These are phyloP conservation scores for Saccharum officinarum DNA, from an alignment of 176 grass and related monocot genomes.

Conservation along the genomic window DNA sequence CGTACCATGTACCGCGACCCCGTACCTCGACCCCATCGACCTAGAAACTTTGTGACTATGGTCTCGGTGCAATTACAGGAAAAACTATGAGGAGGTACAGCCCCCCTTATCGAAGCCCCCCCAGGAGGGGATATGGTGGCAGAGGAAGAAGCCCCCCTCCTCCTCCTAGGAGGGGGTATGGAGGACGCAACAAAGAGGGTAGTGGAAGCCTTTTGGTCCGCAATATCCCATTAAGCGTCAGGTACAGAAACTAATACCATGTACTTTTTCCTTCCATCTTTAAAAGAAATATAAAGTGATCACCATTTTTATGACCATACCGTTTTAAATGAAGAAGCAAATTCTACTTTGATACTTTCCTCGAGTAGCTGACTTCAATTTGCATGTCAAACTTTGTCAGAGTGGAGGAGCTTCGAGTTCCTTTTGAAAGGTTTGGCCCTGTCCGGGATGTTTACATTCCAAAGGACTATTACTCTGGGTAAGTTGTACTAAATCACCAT, in stretches of 20 bases:
- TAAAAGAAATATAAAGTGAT: neutral
- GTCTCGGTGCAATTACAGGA: neutral
- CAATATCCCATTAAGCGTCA: slow-evolving; percentile 82
- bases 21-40: no score
- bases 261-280: neutral
- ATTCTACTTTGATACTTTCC: neutral
- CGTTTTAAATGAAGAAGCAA: neutral
- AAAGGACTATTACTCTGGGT: slow-evolving; percentile 88
- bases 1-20: no score
- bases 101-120: slow-evolving; percentile 74
- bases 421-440: slow-evolving; percentile 95
- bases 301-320: neutral
- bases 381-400: slow-evolving; percentile 38
- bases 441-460: slow-evolving; percentile 93
- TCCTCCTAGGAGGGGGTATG: slow-evolving; percentile 67
- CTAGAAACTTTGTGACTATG: no score
- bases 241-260: slow-evolving; percentile 29
- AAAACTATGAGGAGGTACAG: slow-evolving; percentile 90
- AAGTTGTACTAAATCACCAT: slow-evolving; percentile 23
- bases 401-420: slow-evolving; percentile 69
- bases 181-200: slow-evolving; percentile 60
- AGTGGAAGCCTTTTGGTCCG: slow-evolving; percentile 84
- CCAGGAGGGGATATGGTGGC: slow-evolving; percentile 80
- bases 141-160: slow-evolving; percentile 79
- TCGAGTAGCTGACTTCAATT: neutral